These are phyloP conservation scores for Solanum boliviense DNA, from an alignment of 257 asterid species.

Conservation along the genomic window DNA sequence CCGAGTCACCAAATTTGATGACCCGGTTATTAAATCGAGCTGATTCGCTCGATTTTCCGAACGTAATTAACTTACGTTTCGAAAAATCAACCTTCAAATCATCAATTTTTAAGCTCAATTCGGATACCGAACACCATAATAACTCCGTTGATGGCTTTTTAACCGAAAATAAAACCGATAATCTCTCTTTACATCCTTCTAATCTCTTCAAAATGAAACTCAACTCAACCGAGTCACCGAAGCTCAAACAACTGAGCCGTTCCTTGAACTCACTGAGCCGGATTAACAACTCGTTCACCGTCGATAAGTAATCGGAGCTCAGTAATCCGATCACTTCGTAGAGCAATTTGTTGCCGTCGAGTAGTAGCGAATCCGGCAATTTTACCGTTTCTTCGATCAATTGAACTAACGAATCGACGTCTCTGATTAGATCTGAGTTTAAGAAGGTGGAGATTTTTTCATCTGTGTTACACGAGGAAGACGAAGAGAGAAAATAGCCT, in stretches of 20 bases:
- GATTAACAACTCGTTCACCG: constrained; percentile 33
- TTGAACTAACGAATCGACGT: constrained; percentile 33
- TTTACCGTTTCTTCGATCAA: constrained; percentile 42
- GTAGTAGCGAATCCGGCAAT: constrained; percentile 27
- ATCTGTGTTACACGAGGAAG: constrained; percentile 13
- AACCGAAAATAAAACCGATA: constrained; percentile 12
- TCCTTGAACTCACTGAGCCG: constrained; percentile 51
- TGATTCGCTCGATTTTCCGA: constrained; percentile 37
- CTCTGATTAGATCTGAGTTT: constrained; percentile 46
- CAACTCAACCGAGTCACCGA: constrained; percentile 58
- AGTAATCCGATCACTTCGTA: constrained; percentile 33
- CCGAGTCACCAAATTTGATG: constrained; percentile 13
- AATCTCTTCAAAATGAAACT: constrained; percentile 38
- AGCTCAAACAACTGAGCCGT: constrained; percentile 41
- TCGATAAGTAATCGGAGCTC: constrained; percentile 33
- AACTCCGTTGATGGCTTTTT: constrained; percentile 41
- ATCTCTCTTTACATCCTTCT: constrained; percentile 39
- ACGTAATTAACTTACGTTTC: constrained; percentile 22
- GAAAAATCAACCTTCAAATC: constrained; percentile 15
- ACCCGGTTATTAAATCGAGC: constrained; percentile 42
- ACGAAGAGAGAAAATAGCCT: constrained; percentile 47
- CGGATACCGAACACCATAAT: constrained; percentile 38
- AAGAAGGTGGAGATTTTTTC: constrained; percentile 32
- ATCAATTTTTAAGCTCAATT: constrained; percentile 25
- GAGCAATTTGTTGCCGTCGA: constrained; percentile 29